A percentile compares a stretch with the other conserved stretches of the same genome.
Conservation (phyloP, 1,139 yeast genomes). For the Blastobotrys indianensis region DNA sequence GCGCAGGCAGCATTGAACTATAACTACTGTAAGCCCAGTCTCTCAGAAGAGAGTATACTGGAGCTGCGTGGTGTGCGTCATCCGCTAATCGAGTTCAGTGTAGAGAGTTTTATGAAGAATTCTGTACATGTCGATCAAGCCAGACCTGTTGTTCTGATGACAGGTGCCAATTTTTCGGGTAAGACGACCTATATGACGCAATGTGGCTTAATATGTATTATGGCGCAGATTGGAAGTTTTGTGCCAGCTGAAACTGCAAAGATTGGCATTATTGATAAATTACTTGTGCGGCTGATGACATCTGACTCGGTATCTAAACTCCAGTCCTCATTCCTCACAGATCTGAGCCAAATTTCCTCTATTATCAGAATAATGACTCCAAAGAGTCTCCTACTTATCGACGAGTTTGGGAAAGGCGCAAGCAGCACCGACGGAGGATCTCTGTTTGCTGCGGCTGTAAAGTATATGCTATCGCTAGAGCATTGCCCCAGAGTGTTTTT, state of each 20-base stretch:
- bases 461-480: conserved; percentile 84
- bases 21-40: not conserved
- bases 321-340: conserved; percentile 91
- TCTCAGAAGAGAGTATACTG: not conserved
- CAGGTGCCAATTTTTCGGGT: conserved; percentile 99
- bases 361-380: conserved; percentile 81
- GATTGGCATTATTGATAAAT: conserved; percentile 79
- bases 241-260: conserved; percentile 72
- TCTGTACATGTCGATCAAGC: conserved; percentile 75
- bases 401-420: conserved; percentile 96
- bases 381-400: conserved; percentile 73
- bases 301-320: conserved; percentile 96
- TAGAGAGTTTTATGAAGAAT: conserved; percentile 80
- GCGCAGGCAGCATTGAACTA: conserved; percentile 4
- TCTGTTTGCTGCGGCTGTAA: conserved; percentile 87
- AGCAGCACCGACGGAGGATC: conserved; percentile 97
- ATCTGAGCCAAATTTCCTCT: conserved; percentile 85
- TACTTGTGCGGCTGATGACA: conserved; percentile 95
- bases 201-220: conserved; percentile 85
- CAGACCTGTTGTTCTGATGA: conserved; percentile 65
- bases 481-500: conserved; percentile 88
- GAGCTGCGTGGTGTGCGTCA: conserved; percentile 1
- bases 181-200: conserved; percentile 90
- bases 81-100: conserved; percentile 2
- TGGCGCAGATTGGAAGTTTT: conserved; percentile 91